These are phyloP conservation scores for Plenodomus lindquistii DNA, from an alignment of 2,329 filamentous ascomycete species.

Conservation along the genomic window DNA sequence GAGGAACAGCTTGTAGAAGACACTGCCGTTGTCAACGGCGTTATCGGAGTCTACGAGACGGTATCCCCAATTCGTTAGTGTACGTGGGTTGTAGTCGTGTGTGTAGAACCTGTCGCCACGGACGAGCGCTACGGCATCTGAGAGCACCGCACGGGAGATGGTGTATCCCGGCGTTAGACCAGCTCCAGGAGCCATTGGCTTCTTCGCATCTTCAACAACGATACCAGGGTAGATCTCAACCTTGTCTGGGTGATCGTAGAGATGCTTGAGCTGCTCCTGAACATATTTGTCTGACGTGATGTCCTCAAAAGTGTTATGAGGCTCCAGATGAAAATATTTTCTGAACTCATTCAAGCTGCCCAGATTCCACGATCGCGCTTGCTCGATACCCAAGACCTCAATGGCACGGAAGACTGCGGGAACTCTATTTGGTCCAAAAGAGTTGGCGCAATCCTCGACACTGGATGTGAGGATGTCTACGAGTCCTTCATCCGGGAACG, in stretches of 20 bases:
- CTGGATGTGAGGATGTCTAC: constrained; percentile 68
- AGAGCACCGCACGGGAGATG: constrained; percentile 74
- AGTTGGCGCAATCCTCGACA: constrained; percentile 74
- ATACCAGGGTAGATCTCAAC: constrained; percentile 82
- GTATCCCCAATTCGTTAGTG: constrained; percentile 84
- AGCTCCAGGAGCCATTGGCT: constrained; percentile 68
- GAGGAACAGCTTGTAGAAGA: constrained; percentile 83
- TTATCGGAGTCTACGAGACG: constrained; percentile 73
- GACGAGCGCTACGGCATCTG: constrained; percentile 77
- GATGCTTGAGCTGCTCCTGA: constrained; percentile 60
- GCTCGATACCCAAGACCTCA: constrained; percentile 79
- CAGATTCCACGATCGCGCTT: constrained; percentile 75
- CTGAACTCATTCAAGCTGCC: constrained; percentile 84
- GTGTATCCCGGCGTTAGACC: constrained; percentile 78
- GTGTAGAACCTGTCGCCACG: constrained; percentile 81
- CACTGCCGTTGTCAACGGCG: constrained; percentile 76
- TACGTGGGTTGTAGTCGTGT: constrained; percentile 69
- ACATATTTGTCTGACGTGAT: constrained; percentile 78
- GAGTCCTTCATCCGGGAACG: constrained; percentile 75
- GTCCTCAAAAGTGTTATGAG: constrained; percentile 77
- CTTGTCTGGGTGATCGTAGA: constrained; percentile 76
- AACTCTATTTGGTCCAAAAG: constrained; percentile 67
- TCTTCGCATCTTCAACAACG: constrained; percentile 74
- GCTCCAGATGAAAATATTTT: constrained; percentile 76
- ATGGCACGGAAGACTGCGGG: constrained; percentile 74